Base-by-base conservation (phyloP, 352 stramenopile species). In the Pythium periplocum region DNA sequence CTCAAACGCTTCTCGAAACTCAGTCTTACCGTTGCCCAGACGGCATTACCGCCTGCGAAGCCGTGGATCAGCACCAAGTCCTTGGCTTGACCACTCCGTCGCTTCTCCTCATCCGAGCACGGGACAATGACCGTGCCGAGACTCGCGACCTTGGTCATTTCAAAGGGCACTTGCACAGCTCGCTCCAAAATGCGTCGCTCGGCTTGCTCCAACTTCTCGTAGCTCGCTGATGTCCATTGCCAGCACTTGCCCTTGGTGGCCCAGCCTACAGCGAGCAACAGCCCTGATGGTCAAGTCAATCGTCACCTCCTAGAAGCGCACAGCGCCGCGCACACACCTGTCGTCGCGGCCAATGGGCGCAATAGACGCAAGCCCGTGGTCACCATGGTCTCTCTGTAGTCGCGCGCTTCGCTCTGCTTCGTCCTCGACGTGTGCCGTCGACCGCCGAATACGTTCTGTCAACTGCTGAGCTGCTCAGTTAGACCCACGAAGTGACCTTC, bases 1-100 rank as follows among this genome's bases (percentile, higher is more conserved):
- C 4, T 59, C 42, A 38, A 4, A 48, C 17, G 45, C n/a, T 10
- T 17, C 9, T 0, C 48, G 12, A 45, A n/a, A 9, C 1, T 37
- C 57, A 26, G 17, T 26, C 48, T 10, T 59, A 87, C 78, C 66
- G 73, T 83, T n/a, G 83, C 81, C 83, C 83, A 94, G 5, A 88
- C 68, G 5, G 81, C 81, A 44, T 94, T 94, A 26, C 83, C 83
- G 1, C 76, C 78, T 0, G 69, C 83, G 53, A 90, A 94, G 3
- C 83, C 83, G 58, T 94, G 83, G 52, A 94, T 75, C 52, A 94
- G 48, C 37, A 94, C 83, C 53, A 94, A 69, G 51, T 90, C 86
- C 46, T 79, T 74, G 17, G 73, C 80, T 1, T 59, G 12, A 44
- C 65, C 64, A 8, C 43, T 48, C 31, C 45, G 17, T 38, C 74